Base-by-base conservation (phyloP, 768 basidiomycete genomes). In the Gautieria morchelliformis region DNA sequence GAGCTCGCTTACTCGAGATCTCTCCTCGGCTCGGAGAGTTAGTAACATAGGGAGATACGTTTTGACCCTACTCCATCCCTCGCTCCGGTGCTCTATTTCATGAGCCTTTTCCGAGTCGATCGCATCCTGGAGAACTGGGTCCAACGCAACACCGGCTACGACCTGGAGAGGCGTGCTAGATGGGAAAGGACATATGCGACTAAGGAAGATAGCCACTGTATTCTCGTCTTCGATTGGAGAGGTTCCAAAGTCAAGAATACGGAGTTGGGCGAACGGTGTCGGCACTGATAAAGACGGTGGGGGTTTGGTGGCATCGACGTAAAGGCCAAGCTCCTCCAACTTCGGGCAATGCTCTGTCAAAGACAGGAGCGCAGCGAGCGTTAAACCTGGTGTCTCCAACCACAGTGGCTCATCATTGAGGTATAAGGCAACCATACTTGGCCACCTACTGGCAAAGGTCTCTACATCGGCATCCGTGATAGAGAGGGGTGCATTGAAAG, bases 191-290 rank as follows among this genome's bases (percentile, higher is more conserved):
- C 76, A 74, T n/a, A n/a, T n/a, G n/a, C 73, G 74, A 61, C 77
- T n/a, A 53, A 85, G 70, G 62, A 78, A 83, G 15, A 79, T 70
- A 14, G 82, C 75, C 32, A 78, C 74, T 3, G 73, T 64, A 15
- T 47, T 50, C n/a, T 48, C 46, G 11, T 78, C 74, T 1, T 62
- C 47, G 30, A 80, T 74, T 51, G 67, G 66, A 15, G 81, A 83
- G 0, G 79, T 73, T 0, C 82, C 83, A 61, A 83, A 66, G 14
- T 73, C 73, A 8, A 85, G 66, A 12, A 61, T 59, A 48, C 61
- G 27, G 39, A 69, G 62, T 5, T 19, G 33, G 10, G 52, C 48
- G 59, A 69, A 68, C 1, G 59, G 63, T 12, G 45, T 9, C 46
- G 62, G 40, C 46, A 42, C 10, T 33, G 56, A 5, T 12, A 20